Evolutionary conservation across 2,329 filamentous ascomycete genomes (phyloP), one percentile per base, ranked within the genome.

Genomic region (Lizonia empirigonia): DNA sequence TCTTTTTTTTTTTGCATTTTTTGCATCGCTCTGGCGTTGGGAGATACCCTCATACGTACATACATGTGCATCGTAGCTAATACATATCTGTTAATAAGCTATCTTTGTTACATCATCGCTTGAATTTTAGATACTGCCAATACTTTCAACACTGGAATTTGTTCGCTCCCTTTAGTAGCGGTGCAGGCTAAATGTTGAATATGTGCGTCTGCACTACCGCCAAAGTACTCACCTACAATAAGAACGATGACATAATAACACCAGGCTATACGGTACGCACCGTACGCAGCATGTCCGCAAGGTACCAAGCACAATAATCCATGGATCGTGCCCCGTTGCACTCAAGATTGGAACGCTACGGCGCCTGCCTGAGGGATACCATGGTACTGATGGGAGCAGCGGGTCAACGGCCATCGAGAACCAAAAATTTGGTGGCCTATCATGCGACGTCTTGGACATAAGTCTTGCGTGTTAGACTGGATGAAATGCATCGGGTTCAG

Each of bases 21-120:
- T 39, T 41, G 57, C 56, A 50, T 60, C 18, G 29, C 44, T 59
- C 30, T 50, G 53, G 60, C 56, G 58, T 56, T 44, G 36, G 46
- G 46, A 45, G 60, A 65, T 65, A 65, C 62, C 62, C 62, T 51
- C 20, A 26, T 48, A 53, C 30, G 15, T 36, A 47, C 15, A 36
- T 23, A 33, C n/a, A 32, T 47, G 5, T 52, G 38, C 49, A 47
- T 42, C 13, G 26, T 22, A 47, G 42, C 42, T 41, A 46, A 47
- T 42, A 38, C 37, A 42, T 38, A 41, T 18, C 12, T 33, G 26
- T 10, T n/a, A n/a, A 29, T 13, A 13, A 29, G n/a, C 26, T 29
- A 5, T 5, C 9, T 9, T 15, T 33, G 30, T 15, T 9, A 9
- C 2, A 18, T 13, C 2, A 19, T 16, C 10, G 19, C 12, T 16